These are phyloP conservation scores for Dysphania ambrosioides DNA, from an alignment of 148 eudicot species.

Conservation along the genomic window DNA sequence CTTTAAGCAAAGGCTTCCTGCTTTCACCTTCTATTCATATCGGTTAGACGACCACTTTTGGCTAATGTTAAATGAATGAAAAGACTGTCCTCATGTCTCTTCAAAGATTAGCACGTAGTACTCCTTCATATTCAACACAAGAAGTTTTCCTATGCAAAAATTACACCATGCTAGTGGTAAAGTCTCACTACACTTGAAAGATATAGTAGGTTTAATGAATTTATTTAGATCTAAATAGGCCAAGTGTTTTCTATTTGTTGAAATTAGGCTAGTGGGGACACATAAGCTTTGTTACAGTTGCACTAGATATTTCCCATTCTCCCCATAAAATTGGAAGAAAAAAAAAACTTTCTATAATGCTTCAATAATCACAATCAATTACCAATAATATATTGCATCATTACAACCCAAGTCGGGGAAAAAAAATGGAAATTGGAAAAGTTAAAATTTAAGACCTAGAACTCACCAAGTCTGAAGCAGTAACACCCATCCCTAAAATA, in stretches of 20 bases:
- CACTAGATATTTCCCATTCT: neutral
- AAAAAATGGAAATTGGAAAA: no score
- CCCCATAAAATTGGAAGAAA: neutral
- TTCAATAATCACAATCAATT: neutral
- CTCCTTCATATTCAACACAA: neutral
- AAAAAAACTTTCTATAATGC: no score
- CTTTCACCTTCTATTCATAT: neutral
- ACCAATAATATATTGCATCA: conserved; percentile 29
- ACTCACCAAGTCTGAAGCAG: conserved; percentile 5
- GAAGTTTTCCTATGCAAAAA: neutral
- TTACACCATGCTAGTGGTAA: neutral
- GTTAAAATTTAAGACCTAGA: no score
- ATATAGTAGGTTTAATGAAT: no score
- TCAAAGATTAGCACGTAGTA: no score
- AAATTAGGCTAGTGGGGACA: neutral
- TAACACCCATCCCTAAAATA: conserved; percentile 21
- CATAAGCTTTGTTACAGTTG: neutral
- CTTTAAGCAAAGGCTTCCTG: conserved; percentile 22
- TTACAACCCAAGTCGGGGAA: conserved; percentile 23
- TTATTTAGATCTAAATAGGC: no score
- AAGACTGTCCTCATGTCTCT: neutral
- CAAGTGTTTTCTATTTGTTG: no score
- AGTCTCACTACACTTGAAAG: neutral
- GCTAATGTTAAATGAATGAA: neutral
- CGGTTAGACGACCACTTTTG: conserved; percentile 5